phyloP scores from a whole-genome alignment of 495 filamentous ascomycete genomes.

The Aspergillus heteromorphus region DNA sequence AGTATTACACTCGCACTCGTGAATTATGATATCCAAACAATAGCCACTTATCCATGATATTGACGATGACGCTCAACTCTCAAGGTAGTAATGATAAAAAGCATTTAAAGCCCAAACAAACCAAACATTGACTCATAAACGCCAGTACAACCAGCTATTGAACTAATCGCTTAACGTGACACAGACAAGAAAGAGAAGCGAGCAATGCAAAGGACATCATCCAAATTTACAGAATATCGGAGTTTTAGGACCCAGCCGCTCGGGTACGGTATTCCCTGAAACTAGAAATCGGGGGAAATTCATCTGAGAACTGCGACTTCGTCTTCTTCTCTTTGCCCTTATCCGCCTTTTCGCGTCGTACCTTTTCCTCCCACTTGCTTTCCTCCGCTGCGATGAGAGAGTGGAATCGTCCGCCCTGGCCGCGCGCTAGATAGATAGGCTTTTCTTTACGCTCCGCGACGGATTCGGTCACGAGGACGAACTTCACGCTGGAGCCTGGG shows the following conservation, averaged over 20 bases:
- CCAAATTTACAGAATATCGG: not conserved
- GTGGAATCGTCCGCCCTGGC: slow-evolving; percentile 55
- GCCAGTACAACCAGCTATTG: not conserved
- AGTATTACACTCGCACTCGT: too few species aligned
- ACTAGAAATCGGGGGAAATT: slow-evolving; percentile 26
- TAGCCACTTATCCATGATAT: not conserved
- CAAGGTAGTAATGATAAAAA: not conserved
- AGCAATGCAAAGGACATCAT: not conserved
- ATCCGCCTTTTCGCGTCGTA: slow-evolving; percentile 26
- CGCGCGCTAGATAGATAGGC: slow-evolving; percentile 57
- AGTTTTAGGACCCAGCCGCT: slow-evolving; percentile 21
- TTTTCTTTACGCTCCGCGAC: slow-evolving; percentile 61
- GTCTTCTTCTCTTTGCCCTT: slow-evolving; percentile 24
- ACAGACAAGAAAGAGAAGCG: not conserved
- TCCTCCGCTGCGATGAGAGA: slow-evolving; percentile 57
- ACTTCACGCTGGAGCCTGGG: slow-evolving; percentile 64
- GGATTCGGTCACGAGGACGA: slow-evolving; percentile 70
- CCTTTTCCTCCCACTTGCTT: slow-evolving; percentile 53
- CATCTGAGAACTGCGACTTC: slow-evolving; percentile 19
- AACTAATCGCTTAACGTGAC: not conserved
- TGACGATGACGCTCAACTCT: not conserved
- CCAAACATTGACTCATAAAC: not conserved
- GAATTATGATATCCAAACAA: too few species aligned
- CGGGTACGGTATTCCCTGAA: slow-evolving; percentile 54
- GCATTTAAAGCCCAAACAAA: not conserved